These are phyloP conservation scores for Blastomyces parvus DNA, from an alignment of 2,329 filamentous ascomycete species.

Conservation along the genomic window DNA sequence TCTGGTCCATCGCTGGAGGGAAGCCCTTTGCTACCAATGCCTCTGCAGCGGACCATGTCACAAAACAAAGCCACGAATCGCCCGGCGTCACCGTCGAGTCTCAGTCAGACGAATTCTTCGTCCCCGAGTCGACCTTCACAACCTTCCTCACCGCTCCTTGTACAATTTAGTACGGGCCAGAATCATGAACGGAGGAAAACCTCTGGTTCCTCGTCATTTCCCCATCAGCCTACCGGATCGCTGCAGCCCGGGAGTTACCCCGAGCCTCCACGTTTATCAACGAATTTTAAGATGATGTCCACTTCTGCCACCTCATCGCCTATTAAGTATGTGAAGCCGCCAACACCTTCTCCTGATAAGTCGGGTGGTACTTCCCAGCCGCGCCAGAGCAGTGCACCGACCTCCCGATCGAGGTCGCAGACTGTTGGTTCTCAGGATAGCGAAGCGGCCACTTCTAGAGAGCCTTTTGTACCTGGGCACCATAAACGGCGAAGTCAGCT, in stretches of 20 bases:
- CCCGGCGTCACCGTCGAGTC: conserved; percentile 74
- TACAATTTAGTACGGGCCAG: conserved; percentile 85
- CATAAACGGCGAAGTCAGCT: conserved; percentile 89
- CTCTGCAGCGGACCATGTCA: conserved; percentile 72
- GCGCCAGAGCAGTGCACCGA: conserved; percentile 51
- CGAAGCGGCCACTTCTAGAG: conserved; percentile 59
- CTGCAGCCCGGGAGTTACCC: conserved; percentile 63
- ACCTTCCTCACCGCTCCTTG: conserved; percentile 81
- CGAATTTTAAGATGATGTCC: conserved; percentile 42
- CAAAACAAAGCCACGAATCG: conserved; percentile 68
- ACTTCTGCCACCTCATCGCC: conserved; percentile 47
- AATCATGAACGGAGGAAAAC: conserved; percentile 77
- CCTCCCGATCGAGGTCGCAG: conserved; percentile 65
- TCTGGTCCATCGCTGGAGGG: conserved; percentile 67
- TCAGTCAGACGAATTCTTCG: conserved; percentile 73
- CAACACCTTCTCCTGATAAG: conserved; percentile 51
- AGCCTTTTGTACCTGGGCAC: conserved; percentile 55
- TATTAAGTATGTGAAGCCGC: conserved; percentile 36
- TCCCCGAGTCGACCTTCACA: conserved; percentile 81
- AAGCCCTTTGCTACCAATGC: conserved; percentile 71
- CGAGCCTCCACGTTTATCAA: conserved; percentile 56
- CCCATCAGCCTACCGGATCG: conserved; percentile 54
- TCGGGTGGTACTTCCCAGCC: conserved; percentile 45
- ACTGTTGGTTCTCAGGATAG: conserved; percentile 93
- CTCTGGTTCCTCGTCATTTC: conserved; percentile 77